Evolutionary conservation across 768 basidiomycete species (phyloP), one percentile per base, ranked within the genome.

Genomic region (Hemileccinum impolitum): DNA sequence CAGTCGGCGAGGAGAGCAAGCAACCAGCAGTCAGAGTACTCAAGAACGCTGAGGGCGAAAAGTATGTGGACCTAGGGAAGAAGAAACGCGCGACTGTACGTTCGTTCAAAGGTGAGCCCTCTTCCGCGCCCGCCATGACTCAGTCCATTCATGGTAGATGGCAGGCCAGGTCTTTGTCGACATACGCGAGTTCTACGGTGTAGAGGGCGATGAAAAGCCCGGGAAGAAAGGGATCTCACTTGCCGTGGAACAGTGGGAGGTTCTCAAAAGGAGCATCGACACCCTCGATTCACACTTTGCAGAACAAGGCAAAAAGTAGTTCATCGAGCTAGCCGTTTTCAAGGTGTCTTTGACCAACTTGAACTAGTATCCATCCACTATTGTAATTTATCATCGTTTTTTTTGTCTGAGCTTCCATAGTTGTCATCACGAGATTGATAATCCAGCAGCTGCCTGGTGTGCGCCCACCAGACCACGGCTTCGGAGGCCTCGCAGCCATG

Each of bases 141-240:
- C 68, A 31, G 54, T 34, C 75, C 72, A 66, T 73, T 36, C 43
- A 63, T 19, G 17, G n/a, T 18, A 19, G 25, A 38, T 30, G 17
- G 42, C 39, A 75, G 85, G 83, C 8, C 72, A 66, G 1, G 60
- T 75, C 3, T 69, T 81, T 37, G 63, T 90, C 21, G 86, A 90
- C 58, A 87, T 91, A 45, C 80, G 89, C 35, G 87, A 91, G 62
- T 91, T 76, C 57, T 92, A 86, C 46, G 73, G 66, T 45, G 62
- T 67, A 18, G 70, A 77, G 1, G 80, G 82, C 6, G 81, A 83
- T 4, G 75, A 79, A 54, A 88, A 85, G 53, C 89, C 90, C 0
- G 87, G 87, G 0, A 91, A 89, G 66, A 92, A 90, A 58, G 90
- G 88, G 9, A 86, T 91, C 44, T 77, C 84, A 0, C 71, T 92